Percentiles rank a stretch among this genome's conserved stretches.
Evolutionary conservation across 495 filamentous ascomycete species (phyloP).

Genomic region (Hypoxylon lenormandii): DNA sequence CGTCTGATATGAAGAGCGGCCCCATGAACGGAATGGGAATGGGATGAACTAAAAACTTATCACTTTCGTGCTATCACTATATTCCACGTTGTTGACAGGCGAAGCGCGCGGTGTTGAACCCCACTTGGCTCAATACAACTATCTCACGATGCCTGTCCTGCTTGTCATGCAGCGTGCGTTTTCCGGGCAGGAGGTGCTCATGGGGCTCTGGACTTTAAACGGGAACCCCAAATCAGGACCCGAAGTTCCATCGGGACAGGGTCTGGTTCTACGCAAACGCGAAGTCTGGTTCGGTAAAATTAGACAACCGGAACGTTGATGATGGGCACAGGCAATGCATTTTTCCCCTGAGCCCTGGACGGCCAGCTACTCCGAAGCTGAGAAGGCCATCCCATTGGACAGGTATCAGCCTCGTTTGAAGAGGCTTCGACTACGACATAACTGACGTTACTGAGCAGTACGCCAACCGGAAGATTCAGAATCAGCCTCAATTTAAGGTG

Average conservation of each 20-base stretch:
- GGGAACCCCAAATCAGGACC: slow-evolving; percentile 22
- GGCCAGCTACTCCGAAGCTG: slow-evolving; percentile 39
- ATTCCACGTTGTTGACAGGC: slow-evolving; percentile 30
- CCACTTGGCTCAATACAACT: slow-evolving; percentile 15
- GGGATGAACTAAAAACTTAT: no score
- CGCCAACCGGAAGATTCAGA: slow-evolving; percentile 45
- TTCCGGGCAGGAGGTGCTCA: slow-evolving; percentile 32
- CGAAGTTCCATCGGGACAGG: slow-evolving; percentile 33
- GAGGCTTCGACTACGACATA: slow-evolving; percentile 31
- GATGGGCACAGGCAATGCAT: slow-evolving; percentile 35
- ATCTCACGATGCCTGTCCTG: slow-evolving; percentile 25
- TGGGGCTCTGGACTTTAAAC: slow-evolving; percentile 31
- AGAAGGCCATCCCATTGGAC: slow-evolving; percentile 25
- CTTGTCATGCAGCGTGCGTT: slow-evolving; percentile 37
- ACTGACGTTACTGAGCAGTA: slow-evolving; percentile 23
- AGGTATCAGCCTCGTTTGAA: slow-evolving; percentile 44
- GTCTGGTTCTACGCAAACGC: slow-evolving; percentile 14
- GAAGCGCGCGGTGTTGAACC: slow-evolving; percentile 13
- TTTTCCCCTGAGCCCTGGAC: slow-evolving; percentile 24
- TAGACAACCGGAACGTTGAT: slow-evolving; percentile 41
- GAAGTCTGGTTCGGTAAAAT: slow-evolving; percentile 49
- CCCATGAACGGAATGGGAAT: slow-evolving; percentile 10
- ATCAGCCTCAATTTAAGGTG: slow-evolving; percentile 48
- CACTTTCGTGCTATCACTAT: not conserved
- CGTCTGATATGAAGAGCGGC: slow-evolving; percentile 31